These are phyloP conservation scores for Rhizopogon sp. DNA, from an alignment of 768 basidiomycete species.

Conservation along the genomic window DNA sequence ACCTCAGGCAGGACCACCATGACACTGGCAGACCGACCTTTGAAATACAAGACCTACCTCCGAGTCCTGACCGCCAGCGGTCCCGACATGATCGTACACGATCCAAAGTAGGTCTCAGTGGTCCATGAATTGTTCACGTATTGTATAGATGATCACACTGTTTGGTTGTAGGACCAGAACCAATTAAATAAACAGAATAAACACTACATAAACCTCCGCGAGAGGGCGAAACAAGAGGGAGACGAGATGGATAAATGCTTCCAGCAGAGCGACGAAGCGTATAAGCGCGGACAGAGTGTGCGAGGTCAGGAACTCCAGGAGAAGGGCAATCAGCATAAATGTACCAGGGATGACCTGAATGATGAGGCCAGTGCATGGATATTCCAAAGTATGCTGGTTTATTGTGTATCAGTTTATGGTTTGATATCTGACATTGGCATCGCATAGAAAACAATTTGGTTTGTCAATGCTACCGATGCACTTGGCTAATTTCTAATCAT, in stretches of 20 bases:
- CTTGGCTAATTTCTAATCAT: neutral
- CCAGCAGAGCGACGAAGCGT: conserved; percentile 71
- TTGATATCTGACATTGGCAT: conserved; percentile 1
- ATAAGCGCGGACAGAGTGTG: conserved; percentile 65
- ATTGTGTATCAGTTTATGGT: neutral
- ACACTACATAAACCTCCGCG: conserved; percentile 66
- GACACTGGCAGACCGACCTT: neutral
- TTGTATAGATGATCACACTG: neutral
- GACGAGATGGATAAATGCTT: conserved; percentile 72
- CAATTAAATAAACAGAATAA: conserved; percentile 64
- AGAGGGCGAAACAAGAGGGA: conserved; percentile 72
- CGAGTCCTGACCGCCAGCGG: conserved; percentile 1
- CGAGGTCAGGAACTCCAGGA: conserved; percentile 77
- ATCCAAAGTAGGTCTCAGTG: conserved; percentile 11
- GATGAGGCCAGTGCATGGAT: conserved; percentile 85
- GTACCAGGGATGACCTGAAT: conserved; percentile 74
- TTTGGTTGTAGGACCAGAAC: conserved; percentile 41
- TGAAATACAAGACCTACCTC: conserved; percentile 4
- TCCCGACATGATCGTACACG: conserved; percentile 12
- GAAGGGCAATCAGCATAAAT: conserved; percentile 75
- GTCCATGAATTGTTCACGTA: neutral
- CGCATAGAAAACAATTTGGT: conserved; percentile 72
- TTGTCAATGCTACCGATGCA: neutral
- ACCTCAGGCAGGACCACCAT: no score
- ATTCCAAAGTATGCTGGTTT: conserved; percentile 38